phyloP scores from a whole-genome alignment of 768 basidiomycete genomes.

The Mycena metata region DNA sequence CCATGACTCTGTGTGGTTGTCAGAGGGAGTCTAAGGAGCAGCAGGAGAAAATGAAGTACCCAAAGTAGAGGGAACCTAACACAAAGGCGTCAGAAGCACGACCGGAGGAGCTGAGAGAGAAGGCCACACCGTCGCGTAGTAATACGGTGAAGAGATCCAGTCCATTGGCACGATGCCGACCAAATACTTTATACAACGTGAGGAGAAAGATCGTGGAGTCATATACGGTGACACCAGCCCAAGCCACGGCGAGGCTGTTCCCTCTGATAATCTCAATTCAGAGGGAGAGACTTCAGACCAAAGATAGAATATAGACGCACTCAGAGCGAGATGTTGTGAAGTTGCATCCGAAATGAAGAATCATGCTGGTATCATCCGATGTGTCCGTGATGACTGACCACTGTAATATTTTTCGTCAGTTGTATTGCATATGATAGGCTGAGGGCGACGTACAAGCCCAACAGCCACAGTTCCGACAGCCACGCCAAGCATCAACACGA shows the following conservation, averaged over 20 bases:
- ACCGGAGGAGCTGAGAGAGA: background rate
- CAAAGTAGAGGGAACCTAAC: conserved; percentile 28
- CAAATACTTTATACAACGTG: conserved; percentile 17
- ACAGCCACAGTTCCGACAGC: conserved; percentile 10
- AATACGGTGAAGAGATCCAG: conserved; percentile 12
- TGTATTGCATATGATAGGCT: conserved; percentile 6
- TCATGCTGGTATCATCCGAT: conserved; percentile 3
- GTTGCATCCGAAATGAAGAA: conserved; percentile 11
- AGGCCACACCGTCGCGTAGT: conserved; percentile 22
- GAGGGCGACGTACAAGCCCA: conserved; percentile 2
- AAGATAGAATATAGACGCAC: conserved; percentile 12
- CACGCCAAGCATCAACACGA: conserved; percentile 6
- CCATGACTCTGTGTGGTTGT: conserved; percentile 16
- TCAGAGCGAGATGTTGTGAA: conserved; percentile 6
- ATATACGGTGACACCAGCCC: conserved; percentile 19
- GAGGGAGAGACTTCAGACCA: background rate
- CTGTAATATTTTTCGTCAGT: conserved; percentile 6
- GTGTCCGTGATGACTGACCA: conserved; percentile 10
- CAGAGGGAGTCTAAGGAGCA: background rate
- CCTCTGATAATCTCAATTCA: conserved; percentile 4
- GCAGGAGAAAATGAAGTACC: background rate
- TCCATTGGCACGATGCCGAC: background rate
- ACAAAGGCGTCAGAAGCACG: background rate
- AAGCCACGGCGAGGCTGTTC: conserved; percentile 16
- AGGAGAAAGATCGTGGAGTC: conserved; percentile 25